A percentile compares a stretch with the other conserved stretches of the same genome.
These are phyloP conservation scores for Elasticomyces elasticus DNA, from an alignment of 495 filamentous ascomycete genomes.

Conservation along the genomic window DNA sequence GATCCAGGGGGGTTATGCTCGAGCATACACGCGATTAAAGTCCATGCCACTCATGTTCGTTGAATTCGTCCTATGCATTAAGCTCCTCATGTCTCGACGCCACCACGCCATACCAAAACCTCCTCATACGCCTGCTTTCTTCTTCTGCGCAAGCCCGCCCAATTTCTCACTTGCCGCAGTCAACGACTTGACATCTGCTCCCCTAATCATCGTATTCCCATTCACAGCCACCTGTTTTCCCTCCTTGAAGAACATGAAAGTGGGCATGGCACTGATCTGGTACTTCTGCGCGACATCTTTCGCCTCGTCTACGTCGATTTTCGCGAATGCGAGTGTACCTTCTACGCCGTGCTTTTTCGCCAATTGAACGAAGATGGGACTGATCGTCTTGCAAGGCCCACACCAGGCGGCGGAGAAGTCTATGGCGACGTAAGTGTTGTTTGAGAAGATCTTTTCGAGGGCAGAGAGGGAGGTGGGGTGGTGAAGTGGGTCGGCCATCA, in stretches of 20 bases:
- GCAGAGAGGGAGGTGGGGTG: conserved; percentile 4
- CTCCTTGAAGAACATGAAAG: conserved; percentile 20
- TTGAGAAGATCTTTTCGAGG: conserved; percentile 3
- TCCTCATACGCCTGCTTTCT: too few relatives aligned
- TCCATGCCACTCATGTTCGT: too few relatives aligned
- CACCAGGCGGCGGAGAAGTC: conserved; percentile 41
- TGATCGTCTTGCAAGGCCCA: conserved; percentile 55
- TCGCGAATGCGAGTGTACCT: conserved; percentile 42
- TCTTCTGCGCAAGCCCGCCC: conserved; percentile 14
- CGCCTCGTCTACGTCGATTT: conserved; percentile 47
- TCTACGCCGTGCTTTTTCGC: conserved; percentile 30
- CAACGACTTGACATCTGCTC: conserved; percentile 14
- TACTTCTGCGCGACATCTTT: conserved; percentile 39
- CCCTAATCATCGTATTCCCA: conserved; percentile 12
- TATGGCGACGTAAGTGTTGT: conserved; percentile 7
- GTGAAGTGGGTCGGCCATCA: too few relatives aligned
- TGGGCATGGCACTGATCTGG: conserved; percentile 33
- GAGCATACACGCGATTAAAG: too few relatives aligned
- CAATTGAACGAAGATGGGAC: conserved; percentile 45
- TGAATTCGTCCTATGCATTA: too few relatives aligned
- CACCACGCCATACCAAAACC: too few relatives aligned
- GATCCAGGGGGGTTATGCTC: too few relatives aligned
- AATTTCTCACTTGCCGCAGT: conserved; percentile 9
- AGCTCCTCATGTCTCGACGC: too few relatives aligned
- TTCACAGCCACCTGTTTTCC: conserved; percentile 11